A percentile compares a stretch with the other conserved stretches of the same genome.
phyloP scores from a whole-genome alignment of 2,329 filamentous ascomycete species.

The Ophiostoma angusticollis region DNA sequence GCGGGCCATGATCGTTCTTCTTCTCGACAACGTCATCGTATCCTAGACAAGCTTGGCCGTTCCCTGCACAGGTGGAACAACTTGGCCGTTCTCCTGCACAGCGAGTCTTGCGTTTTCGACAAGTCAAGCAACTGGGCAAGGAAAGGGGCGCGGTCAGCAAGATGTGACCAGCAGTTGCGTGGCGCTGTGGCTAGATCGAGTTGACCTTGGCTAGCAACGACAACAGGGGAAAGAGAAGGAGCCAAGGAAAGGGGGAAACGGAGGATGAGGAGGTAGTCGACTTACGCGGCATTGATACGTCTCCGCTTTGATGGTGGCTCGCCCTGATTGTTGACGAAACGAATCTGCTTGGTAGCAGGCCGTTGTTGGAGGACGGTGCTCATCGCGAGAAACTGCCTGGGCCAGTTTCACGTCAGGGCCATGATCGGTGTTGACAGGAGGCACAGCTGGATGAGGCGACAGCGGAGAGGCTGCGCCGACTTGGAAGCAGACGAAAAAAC shows the following conservation, averaged over 20 bases:
- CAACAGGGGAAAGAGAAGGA: slow-evolving; percentile 1
- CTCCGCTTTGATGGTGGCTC: slow-evolving; percentile 68
- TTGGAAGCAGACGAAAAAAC: too few species aligned
- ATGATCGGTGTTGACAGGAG: slow-evolving; percentile 22
- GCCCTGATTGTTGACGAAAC: slow-evolving; percentile 73
- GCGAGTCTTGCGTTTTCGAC: slow-evolving; percentile 62
- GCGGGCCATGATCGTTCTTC: slow-evolving; percentile 22
- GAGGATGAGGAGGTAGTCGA: too few species aligned
- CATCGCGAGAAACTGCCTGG: slow-evolving; percentile 26
- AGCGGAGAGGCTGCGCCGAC: too few species aligned
- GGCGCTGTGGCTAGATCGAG: too few species aligned
- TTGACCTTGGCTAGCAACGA: too few species aligned
- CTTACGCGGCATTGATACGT: slow-evolving; percentile 67
- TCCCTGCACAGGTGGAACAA: slow-evolving; percentile 61
- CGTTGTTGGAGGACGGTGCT: slow-evolving; percentile 31
- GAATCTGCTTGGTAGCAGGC: slow-evolving; percentile 47
- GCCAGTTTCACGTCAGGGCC: slow-evolving; percentile 18
- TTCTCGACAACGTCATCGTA: slow-evolving; percentile 45
- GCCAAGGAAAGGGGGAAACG: too few species aligned
- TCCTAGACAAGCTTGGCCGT: slow-evolving; percentile 55
- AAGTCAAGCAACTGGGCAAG: slow-evolving; percentile 49
- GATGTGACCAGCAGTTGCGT: background rate
- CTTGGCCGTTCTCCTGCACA: slow-evolving; percentile 61
- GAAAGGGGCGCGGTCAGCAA: background rate
- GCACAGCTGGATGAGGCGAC: too few species aligned